Evolutionary conservation across 495 filamentous ascomycete species (phyloP), one percentile per base, ranked within the genome.

Genomic region (Articulospora tetracladia): DNA sequence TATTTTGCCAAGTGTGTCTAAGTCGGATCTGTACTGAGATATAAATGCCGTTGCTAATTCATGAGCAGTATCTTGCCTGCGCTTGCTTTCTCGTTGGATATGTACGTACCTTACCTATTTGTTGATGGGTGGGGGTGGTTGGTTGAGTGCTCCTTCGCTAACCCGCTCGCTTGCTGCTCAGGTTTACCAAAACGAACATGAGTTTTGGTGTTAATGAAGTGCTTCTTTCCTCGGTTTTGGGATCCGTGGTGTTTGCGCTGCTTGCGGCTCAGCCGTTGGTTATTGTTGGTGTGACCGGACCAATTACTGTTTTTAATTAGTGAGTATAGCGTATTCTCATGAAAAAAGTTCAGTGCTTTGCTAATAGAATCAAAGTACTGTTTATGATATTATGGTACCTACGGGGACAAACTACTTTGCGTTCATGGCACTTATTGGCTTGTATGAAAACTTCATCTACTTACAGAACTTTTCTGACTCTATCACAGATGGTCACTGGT

Each of bases 231-330:
- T 92, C 89, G 17, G 89, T 92, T 23, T 76, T 93, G 24, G 90
- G 87, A 1, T 80, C 89, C 19, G 81, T 91, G 1, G 90, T 93
- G 0, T 94, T 94, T 66, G 76, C 86, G 6, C 62, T 93, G 15
- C 76, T 89, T 46, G 86, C 89, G 1, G 89, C 88, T 27, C 90
- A 94, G 70, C 90, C 90, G 28, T 68, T 94, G 65, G 86, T 90
- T 22, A 95, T 96, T 74, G 92, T 96, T 23, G 92, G 92, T 36
- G 90, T 96, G n/a, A 93, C 90, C 46, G 90, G 90, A 34, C 90
- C 90, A 15, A 93, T 93, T 60, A 91, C 90, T 17, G 89, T 93
- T 20, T 93, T 93, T 64, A 93, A 92, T 66, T 92, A 92, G 65
- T 67, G 51, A 61, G 65, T 60, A 20, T 24, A 3, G 11, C 8